These are phyloP conservation scores for Pseudogymnoascus sp. DNA, from an alignment of 2,329 filamentous ascomycete species.

Conservation along the genomic window DNA sequence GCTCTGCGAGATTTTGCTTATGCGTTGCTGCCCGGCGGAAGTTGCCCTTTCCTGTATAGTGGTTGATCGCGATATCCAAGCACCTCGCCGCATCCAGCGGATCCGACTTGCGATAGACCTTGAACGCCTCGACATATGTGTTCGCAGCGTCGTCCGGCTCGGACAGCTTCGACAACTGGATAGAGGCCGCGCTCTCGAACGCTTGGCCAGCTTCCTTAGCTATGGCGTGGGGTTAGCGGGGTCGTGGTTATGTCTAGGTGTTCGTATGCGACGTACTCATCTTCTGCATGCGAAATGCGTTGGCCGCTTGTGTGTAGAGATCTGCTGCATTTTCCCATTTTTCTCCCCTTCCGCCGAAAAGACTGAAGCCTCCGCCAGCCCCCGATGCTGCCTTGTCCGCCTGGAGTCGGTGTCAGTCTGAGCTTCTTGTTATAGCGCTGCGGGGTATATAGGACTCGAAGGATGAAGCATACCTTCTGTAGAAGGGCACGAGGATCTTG, in stretches of 20 bases:
- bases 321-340: conserved; percentile 88
- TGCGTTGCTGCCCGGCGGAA: conserved; percentile 84
- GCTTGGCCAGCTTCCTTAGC: conserved; percentile 74
- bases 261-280: conserved; percentile 47
- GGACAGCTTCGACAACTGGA: conserved; percentile 73
- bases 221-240: neutral
- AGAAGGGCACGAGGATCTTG: conserved; percentile 71
- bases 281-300: conserved; percentile 83
- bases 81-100: conserved; percentile 76
- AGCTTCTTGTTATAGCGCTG: conserved; percentile 15
- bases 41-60: conserved; percentile 85
- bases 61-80: conserved; percentile 68
- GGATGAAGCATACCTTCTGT: conserved; percentile 53
- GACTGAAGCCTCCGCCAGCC: conserved; percentile 73
- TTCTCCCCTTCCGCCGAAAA: conserved; percentile 79
- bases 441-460: neutral
- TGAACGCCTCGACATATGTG: conserved; percentile 82
- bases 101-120: conserved; percentile 81
- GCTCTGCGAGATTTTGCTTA: conserved; percentile 79
- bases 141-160: conserved; percentile 91
- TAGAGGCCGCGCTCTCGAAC: conserved; percentile 76
- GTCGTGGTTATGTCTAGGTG: conserved; percentile 9
- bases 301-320: conserved; percentile 78
- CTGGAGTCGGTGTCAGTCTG: conserved; percentile 37
- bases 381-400: conserved; percentile 75